Evolutionary conservation across 768 basidiomycete genomes (phyloP), one percentile per base, ranked within the genome.

Genomic region (Tricholoma hemisulphureum): DNA sequence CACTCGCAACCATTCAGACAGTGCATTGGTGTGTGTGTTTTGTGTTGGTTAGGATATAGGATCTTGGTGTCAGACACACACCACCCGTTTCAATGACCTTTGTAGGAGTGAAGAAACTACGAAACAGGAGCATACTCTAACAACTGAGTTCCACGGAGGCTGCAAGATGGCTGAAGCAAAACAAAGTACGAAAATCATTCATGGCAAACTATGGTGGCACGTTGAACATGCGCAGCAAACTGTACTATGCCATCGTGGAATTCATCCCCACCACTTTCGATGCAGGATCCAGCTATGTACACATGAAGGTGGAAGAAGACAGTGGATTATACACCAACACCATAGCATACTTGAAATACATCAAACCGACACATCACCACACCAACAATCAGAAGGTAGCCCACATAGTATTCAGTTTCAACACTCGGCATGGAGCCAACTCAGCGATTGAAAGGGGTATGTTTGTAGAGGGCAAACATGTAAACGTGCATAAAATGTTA

Each of bases 201-300:
- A 41, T 41, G 39, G 39, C 39, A 10, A 41, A 41, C 39, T 41
- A 41, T 10, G 39, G 39, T 5, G 39, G 39, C 18, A 41, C 11
- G 10, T 18, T n/a, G 28, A n/a, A 55, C 37, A 46, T 59, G 58
- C 1, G 28, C 29, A 16, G 39, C 53, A 18, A 56, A n/a, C 29
- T 31, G 8, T 29, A 58, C 20, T 28, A 61, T 1, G 48, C 70
- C 53, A 28, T 49, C 0, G 65, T 61, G 8, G 61, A 65, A 24
- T 67, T 55, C 28, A 64, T 72, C 1, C 67, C 69, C 1, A 56
- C 62, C n/a, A n/a, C n/a, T n/a, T n/a, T n/a, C n/a, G n/a, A n/a
- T n/a, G n/a, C n/a, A n/a, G n/a, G n/a, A n/a, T n/a, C n/a, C n/a
- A n/a, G n/a, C n/a, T n/a, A n/a, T n/a, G n/a, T n/a, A n/a, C 31